Percentiles rank a stretch among this genome's conserved stretches.
Evolutionary conservation across 176 grass and related monocot species (phyloP).

Genomic region (Pharus latifolius): DNA sequence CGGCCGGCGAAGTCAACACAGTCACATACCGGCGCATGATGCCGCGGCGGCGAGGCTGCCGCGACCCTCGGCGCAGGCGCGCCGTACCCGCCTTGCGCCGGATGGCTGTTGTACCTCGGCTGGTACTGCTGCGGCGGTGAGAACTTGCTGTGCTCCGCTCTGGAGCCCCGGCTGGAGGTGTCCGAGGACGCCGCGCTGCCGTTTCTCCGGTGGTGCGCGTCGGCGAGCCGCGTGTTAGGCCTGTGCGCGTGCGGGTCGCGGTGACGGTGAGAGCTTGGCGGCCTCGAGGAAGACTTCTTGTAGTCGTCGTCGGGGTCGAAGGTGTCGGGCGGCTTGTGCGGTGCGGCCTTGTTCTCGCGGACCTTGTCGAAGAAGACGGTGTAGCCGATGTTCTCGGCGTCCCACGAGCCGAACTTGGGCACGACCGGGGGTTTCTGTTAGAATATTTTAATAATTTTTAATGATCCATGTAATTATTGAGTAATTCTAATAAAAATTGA

Average conservation of each 20-base stretch:
- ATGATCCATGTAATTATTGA: too few species aligned
- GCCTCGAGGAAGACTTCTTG: slow-evolving; percentile 15
- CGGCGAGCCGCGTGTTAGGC: not conserved
- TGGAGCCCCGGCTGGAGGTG: slow-evolving; percentile 21
- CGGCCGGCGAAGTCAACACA: not conserved
- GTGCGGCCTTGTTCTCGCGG: slow-evolving; percentile 40
- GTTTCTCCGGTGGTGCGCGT: slow-evolving; percentile 18
- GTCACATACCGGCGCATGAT: not conserved
- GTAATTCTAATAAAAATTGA: too few species aligned
- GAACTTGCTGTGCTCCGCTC: slow-evolving; percentile 18
- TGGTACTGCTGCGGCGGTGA: slow-evolving; percentile 40
- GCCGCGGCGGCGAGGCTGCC: slow-evolving; percentile 7
- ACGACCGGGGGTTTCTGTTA: slow-evolving; percentile 26
- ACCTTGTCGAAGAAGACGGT: slow-evolving; percentile 80
- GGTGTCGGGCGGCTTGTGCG: slow-evolving; percentile 4
- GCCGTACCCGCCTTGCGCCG: not conserved
- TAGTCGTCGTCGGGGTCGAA: slow-evolving; percentile 43
- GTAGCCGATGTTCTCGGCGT: slow-evolving; percentile 71
- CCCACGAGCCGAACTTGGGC: slow-evolving; percentile 73
- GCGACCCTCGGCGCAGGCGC: not conserved
- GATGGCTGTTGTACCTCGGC: slow-evolving; percentile 15
- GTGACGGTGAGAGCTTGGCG: slow-evolving; percentile 5
- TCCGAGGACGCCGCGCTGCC: slow-evolving; percentile 23
- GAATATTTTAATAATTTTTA: too few species aligned
- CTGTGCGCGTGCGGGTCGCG: not conserved